Evolutionary conservation across 1,284 basidiomycete species (phyloP).

Genomic region (Xerocomus amazonicus): DNA sequence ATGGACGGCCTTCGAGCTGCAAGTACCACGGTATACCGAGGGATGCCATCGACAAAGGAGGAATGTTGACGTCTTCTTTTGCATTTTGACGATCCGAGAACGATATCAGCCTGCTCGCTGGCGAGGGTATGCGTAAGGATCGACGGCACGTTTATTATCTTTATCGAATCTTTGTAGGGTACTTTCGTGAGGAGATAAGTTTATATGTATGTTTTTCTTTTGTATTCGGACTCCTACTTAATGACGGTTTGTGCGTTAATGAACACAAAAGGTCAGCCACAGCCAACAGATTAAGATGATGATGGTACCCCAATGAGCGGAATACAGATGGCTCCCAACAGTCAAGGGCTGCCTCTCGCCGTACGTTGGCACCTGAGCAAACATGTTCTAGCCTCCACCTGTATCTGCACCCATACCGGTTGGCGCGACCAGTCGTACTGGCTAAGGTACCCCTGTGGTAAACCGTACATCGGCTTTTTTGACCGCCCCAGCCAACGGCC

Average conservation of each 20-base stretch:
- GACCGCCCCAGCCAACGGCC: too few species aligned
- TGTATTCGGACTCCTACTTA: slow-evolving; percentile 1
- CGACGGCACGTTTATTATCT: slow-evolving; percentile 15
- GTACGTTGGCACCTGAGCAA: too few species aligned
- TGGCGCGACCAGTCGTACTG: too few species aligned
- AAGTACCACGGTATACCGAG: slow-evolving; percentile 14
- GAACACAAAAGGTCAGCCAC: not conserved
- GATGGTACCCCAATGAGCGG: too few species aligned
- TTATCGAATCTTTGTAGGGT: slow-evolving; percentile 24
- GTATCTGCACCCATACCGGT: too few species aligned
- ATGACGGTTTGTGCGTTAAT: not conserved
- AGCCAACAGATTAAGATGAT: not conserved
- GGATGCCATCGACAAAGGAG: slow-evolving; percentile 29
- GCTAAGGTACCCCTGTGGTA: too few species aligned
- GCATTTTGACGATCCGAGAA: not conserved
- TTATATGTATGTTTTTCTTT: slow-evolving; percentile 1
- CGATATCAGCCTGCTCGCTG: slow-evolving; percentile 15
- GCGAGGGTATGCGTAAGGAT: slow-evolving; percentile 14
- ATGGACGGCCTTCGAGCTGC: slow-evolving; percentile 40
- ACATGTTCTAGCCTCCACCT: too few species aligned
- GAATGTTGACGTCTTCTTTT: slow-evolving; percentile 13
- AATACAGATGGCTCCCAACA: too few species aligned
- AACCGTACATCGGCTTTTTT: too few species aligned
- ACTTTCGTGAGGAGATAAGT: slow-evolving; percentile 1
- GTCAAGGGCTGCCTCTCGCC: too few species aligned